A percentile compares a stretch with the other conserved stretches of the same genome.
Conservation (phyloP, 371 early-diverging fungal genomes). For the Dinochytrium kinnereticum region DNA sequence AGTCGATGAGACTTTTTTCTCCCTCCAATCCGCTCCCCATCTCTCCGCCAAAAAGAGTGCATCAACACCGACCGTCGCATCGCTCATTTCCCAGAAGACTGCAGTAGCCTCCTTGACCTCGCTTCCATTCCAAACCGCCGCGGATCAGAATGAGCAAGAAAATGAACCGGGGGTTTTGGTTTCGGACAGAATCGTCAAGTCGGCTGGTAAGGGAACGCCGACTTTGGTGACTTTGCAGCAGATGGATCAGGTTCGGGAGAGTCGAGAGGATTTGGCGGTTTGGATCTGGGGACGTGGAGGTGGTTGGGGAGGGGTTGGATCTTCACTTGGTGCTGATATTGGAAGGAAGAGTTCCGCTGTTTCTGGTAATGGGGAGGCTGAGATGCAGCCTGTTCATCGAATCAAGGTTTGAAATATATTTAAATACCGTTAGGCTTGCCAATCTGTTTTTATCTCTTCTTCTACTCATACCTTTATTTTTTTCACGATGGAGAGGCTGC, state of each 20-base stretch:
- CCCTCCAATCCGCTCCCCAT: neutral
- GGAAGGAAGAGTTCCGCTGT: neutral
- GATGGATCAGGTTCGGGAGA: constrained; percentile 23
- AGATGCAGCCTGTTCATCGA: neutral
- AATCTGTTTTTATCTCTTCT: no score
- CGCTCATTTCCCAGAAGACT: neutral
- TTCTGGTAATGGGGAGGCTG: neutral
- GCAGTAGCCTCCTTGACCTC: neutral
- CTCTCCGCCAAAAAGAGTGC: neutral
- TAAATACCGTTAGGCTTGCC: no score
- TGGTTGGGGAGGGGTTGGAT: neutral
- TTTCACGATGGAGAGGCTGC: no score
- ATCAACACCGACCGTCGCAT: neutral
- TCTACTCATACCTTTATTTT: no score
- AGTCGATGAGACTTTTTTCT: neutral
- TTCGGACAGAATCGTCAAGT: neutral
- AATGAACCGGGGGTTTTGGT: neutral
- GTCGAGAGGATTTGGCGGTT: constrained; percentile 29
- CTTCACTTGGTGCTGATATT: neutral
- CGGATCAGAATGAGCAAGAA: neutral
- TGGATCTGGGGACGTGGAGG: constrained; percentile 37
- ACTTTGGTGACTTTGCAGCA: constrained; percentile 20
- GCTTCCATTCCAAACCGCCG: neutral
- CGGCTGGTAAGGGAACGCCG: neutral
- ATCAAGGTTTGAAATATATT: neutral